Evolutionary conservation across 176 grass and related monocot species (phyloP).

Genomic region (Chrysopogon serrulatus): DNA sequence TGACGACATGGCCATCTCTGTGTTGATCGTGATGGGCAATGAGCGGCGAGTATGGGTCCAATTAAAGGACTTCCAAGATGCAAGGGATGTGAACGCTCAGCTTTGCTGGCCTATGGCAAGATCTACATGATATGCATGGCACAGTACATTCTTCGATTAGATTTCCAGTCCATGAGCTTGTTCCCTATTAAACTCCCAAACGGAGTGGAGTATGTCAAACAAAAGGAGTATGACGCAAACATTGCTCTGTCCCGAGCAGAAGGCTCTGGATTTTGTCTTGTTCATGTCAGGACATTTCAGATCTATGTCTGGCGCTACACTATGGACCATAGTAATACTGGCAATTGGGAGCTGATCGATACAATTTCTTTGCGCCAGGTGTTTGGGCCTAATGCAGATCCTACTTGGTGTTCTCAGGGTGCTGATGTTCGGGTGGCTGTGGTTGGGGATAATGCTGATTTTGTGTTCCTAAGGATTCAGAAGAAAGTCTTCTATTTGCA

Average conservation of each 20-base stretch:
- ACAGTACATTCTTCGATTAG: not conserved
- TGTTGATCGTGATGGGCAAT: not conserved
- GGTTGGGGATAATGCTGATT: not conserved
- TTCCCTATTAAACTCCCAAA: not conserved
- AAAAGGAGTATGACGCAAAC: not conserved
- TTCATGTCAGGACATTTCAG: not conserved
- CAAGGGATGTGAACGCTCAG: not conserved
- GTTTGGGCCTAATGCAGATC: conserved; percentile 7
- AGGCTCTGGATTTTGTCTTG: not conserved
- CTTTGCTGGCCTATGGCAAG: not conserved
- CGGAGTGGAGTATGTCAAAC: not conserved
- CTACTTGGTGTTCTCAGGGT: not conserved
- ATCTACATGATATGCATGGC: conserved; percentile 1
- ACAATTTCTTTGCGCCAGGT: conserved; percentile 3
- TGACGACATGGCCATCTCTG: not conserved
- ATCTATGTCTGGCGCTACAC: not conserved
- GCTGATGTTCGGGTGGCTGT: not conserved
- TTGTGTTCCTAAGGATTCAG: not conserved
- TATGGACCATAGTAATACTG: not conserved
- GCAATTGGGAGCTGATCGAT: not conserved
- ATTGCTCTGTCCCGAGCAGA: not conserved
- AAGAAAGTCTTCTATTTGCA: not conserved
- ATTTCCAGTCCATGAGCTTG: not conserved
- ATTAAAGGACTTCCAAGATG: not conserved
- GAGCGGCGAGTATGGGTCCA: not conserved